Evolutionary conservation across 139 green algal genomes (phyloP), one percentile per base, ranked within the genome.

Genomic region (Picochlorum sp.): DNA sequence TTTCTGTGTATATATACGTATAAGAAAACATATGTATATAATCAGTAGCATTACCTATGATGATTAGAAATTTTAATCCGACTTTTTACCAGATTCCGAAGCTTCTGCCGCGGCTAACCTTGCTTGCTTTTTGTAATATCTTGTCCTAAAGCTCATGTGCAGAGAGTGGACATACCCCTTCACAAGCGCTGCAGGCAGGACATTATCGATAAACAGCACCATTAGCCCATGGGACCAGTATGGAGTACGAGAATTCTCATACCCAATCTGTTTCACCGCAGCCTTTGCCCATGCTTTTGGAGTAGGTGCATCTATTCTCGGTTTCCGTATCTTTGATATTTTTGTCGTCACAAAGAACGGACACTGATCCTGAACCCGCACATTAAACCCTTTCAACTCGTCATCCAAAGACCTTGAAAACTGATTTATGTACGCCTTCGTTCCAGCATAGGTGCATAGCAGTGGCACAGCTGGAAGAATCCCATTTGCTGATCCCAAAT

Each of bases 321-420:
- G 33, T 39, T 43, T 50, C 26, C 84, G 50, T 63, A 93, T 93
- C 67, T 93, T 93, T 29, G 80, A 70, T 73, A 93, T 78, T 62
- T 93, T 93, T 35, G 85, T 90, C 10, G 80, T 78, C 22, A 93
- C 85, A 69, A 77, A 93, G 24, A 85, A 61, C 28, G 85, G 85
- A 24, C 79, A 81, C 74, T 89, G 77, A 62, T 81, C 72, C 50
- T 93, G 85, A 18, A 89, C 66, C n/a, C 68, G 57, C 32, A 93
- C 75, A 16, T 74, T 74, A 29, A 69, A 63, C 4, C 20, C n/a
- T 5, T 6, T 9, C 36, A 77, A 79, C 65, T 93, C 85, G 16
- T 73, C 59, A 28, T 66, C 40, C 44, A 93, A 64, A 7, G 65
- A 79, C 25, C 45, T 37, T 1, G 63, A 68, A 32, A 86, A 82